Percentiles rank a stretch among this genome's conserved stretches.
phyloP scores from a whole-genome alignment of 2,329 filamentous ascomycete species.

The Aspergillus awamori region DNA sequence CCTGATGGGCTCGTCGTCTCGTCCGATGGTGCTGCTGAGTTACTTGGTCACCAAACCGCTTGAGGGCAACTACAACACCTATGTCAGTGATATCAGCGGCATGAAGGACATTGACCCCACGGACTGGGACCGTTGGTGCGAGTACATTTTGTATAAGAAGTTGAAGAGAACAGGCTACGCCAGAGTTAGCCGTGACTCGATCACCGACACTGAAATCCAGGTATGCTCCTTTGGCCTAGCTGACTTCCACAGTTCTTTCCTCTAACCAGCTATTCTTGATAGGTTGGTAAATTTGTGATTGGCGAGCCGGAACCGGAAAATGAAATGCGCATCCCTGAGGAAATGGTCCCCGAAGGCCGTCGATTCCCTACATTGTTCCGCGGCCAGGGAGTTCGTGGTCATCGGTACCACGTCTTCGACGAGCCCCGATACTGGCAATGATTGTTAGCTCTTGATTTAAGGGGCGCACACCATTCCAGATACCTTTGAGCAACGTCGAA shows the following conservation, averaged over 20 bases:
- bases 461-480: neutral
- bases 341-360: conserved; percentile 73
- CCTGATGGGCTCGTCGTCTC: conserved; percentile 79
- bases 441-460: conserved; percentile 9
- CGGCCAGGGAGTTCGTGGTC: conserved; percentile 82
- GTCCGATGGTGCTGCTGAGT: conserved; percentile 81
- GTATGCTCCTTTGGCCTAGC: conserved; percentile 47
- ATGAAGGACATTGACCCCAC: conserved; percentile 94
- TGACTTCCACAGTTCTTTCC: neutral
- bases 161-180: conserved; percentile 86
- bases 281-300: conserved; percentile 88
- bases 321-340: conserved; percentile 69
- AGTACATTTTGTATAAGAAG: conserved; percentile 95
- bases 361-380: conserved; percentile 84
- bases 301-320: conserved; percentile 67
- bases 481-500: neutral
- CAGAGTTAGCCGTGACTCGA: conserved; percentile 81
- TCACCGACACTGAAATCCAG: conserved; percentile 97
- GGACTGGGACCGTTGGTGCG: conserved; percentile 98
- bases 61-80: conserved; percentile 95
- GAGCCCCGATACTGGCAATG: conserved; percentile 73
- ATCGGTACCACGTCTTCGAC: conserved; percentile 93
- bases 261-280: conserved; percentile 21
- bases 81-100: conserved; percentile 80
- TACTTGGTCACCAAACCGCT: conserved; percentile 91